phyloP scores from a whole-genome alignment of 768 basidiomycete species.

The Auriscalpium orientale region DNA sequence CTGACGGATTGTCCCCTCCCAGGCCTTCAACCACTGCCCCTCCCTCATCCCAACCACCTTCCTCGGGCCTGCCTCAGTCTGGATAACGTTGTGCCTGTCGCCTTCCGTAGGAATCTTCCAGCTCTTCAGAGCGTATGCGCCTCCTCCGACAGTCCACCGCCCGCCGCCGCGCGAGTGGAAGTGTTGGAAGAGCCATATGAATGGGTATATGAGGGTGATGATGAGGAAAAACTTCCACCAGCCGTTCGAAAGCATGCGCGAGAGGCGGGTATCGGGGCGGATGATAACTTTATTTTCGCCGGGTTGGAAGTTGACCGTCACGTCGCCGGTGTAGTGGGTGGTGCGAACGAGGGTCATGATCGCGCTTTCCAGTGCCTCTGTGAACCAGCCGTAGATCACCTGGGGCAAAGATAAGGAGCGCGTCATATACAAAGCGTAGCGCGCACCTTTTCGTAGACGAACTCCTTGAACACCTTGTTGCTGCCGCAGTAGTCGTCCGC shows the following conservation, averaged over 20 bases:
- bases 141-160: conserved; percentile 68
- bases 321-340: conserved; percentile 32
- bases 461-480: conserved; percentile 67
- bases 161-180: conserved; percentile 65
- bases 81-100: conserved; percentile 1
- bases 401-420: conserved; percentile 17
- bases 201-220: conserved; percentile 66
- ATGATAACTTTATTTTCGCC: conserved; percentile 47
- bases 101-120: conserved; percentile 7
- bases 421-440: background rate
- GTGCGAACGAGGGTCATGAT: conserved; percentile 30
- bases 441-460: conserved; percentile 60
- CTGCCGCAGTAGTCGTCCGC: conserved; percentile 77
- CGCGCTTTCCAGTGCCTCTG: conserved; percentile 32
- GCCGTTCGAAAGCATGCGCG: conserved; percentile 58
- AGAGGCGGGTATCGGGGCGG: conserved; percentile 58
- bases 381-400: conserved; percentile 55
- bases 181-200: conserved; percentile 74
- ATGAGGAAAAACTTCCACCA: conserved; percentile 67
- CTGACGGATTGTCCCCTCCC: conserved; percentile 62
- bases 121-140: conserved; percentile 65
- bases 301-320: conserved; percentile 45
- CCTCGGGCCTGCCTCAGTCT: conserved; percentile 27
- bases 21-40: conserved; percentile 71
- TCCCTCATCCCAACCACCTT: conserved; percentile 55